Base-by-base conservation (phyloP, 441 rosid genomes). In the Isatis lusitanica region DNA sequence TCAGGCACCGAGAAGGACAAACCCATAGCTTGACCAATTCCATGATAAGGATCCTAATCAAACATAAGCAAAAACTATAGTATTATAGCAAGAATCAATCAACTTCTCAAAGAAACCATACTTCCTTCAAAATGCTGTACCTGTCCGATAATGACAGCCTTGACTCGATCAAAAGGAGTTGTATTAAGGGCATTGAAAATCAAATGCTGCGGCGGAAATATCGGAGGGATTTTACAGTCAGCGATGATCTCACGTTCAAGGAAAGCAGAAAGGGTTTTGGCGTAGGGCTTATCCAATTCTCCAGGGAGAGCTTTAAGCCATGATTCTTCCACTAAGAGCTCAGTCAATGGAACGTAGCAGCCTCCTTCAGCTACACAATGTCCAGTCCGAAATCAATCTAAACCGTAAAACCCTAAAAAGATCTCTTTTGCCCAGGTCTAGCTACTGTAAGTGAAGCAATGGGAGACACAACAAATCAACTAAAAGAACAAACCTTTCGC, bases 11-110 rank as follows among this genome's bases (percentile, higher is more conserved):
- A 92, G 83, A 94, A 94, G 7, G 98, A 82, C 17, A 94, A 93
- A 13, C 99, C 98, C 99, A 94, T 92, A 58, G 99, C 99, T 77
- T 94, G 99, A 78, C 93, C 92, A 56, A 92, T 91, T 66, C 97
- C 99, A 64, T 92, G 99, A 71, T 94, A 94, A 77, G 99, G 99
- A 77, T 94, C 98, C 91, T 88, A 75, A 66, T 6, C 60, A 7
- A 76, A 67, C 59, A 66, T 4, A 42, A 16, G 0, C 15, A 13
- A 16, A 36, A 53, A 50, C 18, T 30, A 38, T 38, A 68, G 12
- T 28, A 13, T 3, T 57, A 48, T 21, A 47, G 16, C 47, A 73
- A 9, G 18, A 17, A 52, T 15, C 35, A 9, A 36, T 4, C 12
- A 18, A 70, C 31, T 46, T 38, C 26, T n/a, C 30, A 6, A 26